phyloP scores from a whole-genome alignment of 164 flowering plant species.

The Aristolochia californica region DNA sequence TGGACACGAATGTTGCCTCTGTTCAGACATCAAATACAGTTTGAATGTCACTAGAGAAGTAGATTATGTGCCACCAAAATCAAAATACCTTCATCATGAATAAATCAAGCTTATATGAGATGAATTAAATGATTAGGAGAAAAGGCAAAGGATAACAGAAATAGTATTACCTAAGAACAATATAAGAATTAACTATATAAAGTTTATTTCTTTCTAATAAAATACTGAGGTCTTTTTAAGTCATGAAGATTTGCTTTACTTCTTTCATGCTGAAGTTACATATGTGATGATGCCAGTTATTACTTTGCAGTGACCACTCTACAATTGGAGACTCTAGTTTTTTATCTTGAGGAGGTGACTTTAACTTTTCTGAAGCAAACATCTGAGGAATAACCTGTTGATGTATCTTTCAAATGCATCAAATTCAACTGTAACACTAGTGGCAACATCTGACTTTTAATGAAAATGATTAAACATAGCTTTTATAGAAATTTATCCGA shows the following conservation, averaged over 20 bases:
- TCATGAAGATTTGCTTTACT: neutral
- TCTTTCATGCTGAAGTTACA: no score
- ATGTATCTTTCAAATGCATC: conserved; percentile 15
- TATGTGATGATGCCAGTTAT: neutral
- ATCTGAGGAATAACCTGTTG: conserved; percentile 16
- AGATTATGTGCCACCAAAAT: no score
- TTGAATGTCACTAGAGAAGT: no score
- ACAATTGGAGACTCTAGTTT: conserved; percentile 53
- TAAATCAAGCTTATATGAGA: no score
- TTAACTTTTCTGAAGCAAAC: conserved; percentile 21
- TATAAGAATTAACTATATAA: neutral
- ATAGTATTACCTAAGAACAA: no score
- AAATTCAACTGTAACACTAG: no score
- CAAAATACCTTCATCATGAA: no score
- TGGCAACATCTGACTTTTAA: no score
- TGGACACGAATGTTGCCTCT: no score
- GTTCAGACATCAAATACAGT: no score
- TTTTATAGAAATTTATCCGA: neutral
- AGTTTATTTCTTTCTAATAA: neutral
- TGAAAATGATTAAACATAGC: neutral
- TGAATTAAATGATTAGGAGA: no score
- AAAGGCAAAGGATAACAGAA: no score
- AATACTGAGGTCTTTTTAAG: neutral
- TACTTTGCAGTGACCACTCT: conserved; percentile 41
- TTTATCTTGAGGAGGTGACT: conserved; percentile 65